A percentile compares a stretch with the other conserved stretches of the same genome.
Evolutionary conservation across 1,284 basidiomycete species (phyloP).

Genomic region (Mrakiaceae sp.): DNA sequence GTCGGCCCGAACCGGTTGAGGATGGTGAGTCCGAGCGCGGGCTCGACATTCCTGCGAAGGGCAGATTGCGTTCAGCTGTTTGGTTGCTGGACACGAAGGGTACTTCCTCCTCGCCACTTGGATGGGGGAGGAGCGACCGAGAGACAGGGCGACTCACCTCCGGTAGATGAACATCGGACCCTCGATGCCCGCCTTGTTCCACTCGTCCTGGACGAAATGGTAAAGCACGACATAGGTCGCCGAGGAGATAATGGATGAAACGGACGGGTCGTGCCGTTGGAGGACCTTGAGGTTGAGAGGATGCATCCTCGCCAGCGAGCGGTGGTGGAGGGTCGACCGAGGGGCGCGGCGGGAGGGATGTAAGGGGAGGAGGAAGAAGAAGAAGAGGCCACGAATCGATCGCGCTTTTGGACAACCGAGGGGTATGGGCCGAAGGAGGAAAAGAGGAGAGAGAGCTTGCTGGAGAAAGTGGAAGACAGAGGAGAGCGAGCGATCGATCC

Average conservation of each 20-base stretch:
- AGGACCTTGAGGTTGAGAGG: conserved; percentile 35
- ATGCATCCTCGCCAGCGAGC: conserved; percentile 1
- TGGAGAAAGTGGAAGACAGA: too few species aligned
- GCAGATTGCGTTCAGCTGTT: not conserved
- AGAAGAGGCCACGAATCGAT: too few species aligned
- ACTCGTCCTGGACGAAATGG: conserved; percentile 13
- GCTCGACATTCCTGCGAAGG: conserved; percentile 17
- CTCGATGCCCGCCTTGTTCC: conserved; percentile 36
- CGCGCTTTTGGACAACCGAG: too few species aligned
- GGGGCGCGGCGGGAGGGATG: not conserved
- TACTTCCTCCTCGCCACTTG: not conserved
- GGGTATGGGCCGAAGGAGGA: too few species aligned
- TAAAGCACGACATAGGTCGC: conserved; percentile 31
- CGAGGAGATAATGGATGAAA: conserved; percentile 29
- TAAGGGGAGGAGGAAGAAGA: not conserved
- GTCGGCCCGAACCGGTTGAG: conserved; percentile 37
- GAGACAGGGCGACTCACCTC: conserved; percentile 13
- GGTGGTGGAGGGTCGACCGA: too few species aligned
- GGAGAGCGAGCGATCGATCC: too few species aligned
- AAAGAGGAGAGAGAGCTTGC: too few species aligned
- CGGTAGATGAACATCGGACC: conserved; percentile 34
- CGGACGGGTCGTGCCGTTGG: conserved; percentile 32
- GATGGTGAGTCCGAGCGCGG: conserved; percentile 34
- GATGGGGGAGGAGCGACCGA: too few species aligned
- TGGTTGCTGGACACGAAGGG: too few species aligned